phyloP scores from a whole-genome alignment of 1,284 basidiomycete genomes.

The Ceratobasidium sp. region DNA sequence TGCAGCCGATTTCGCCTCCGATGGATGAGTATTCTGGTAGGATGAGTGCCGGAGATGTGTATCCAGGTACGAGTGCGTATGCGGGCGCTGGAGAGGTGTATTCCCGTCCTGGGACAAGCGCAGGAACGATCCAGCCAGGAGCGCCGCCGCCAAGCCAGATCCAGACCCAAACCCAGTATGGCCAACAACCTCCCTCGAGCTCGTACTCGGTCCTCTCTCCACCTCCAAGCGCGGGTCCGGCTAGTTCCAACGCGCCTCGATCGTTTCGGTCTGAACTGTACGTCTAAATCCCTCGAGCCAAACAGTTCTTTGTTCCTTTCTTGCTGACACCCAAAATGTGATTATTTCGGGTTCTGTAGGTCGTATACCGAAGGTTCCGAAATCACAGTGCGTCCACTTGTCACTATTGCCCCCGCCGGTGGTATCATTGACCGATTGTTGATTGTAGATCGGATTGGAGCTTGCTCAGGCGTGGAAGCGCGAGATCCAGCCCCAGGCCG shows the following conservation, averaged over 20 bases:
- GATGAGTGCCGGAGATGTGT: background rate
- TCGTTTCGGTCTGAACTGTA: constrained; percentile 27
- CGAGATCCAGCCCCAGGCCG: constrained; percentile 35
- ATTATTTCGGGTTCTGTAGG: background rate
- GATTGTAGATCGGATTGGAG: constrained; percentile 28
- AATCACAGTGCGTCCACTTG: constrained; percentile 20
- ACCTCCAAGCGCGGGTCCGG: constrained; percentile 4
- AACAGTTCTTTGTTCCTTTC: background rate
- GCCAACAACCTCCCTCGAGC: background rate
- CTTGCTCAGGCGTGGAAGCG: constrained; percentile 37
- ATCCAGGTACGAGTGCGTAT: background rate
- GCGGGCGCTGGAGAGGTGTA: background rate
- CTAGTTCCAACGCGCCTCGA: background rate
- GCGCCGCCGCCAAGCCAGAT: background rate
- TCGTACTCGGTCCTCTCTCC: constrained; percentile 17
- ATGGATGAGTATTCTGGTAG: constrained; percentile 7
- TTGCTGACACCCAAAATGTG: too few species aligned
- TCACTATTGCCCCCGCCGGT: background rate
- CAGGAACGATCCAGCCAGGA: background rate
- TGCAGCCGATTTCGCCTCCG: constrained; percentile 7
- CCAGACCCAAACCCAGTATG: background rate
- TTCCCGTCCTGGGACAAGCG: constrained; percentile 11
- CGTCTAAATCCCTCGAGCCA: background rate
- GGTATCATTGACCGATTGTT: background rate
- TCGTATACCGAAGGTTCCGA: constrained; percentile 41